A percentile compares a stretch with the other conserved stretches of the same genome.
Conservation (phyloP, 2,329 filamentous ascomycete species). For the Monosporascus ibericus region DNA sequence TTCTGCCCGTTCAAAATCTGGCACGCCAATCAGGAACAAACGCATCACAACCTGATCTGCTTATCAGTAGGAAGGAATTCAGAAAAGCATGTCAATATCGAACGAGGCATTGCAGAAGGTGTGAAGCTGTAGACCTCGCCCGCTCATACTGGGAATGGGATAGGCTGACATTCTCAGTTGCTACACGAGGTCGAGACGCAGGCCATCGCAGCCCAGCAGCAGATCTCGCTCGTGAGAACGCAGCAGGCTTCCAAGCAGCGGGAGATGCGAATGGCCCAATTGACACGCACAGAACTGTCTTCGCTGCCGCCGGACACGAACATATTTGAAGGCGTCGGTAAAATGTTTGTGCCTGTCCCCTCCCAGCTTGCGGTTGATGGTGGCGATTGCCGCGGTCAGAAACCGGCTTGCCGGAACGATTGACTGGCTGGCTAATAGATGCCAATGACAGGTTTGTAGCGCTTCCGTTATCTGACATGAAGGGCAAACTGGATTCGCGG, state of each 20-base stretch:
- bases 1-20: no score
- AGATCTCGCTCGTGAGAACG: conserved; percentile 78
- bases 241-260: conserved; percentile 83
- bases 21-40: no score
- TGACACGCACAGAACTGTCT: conserved; percentile 80
- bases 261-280: conserved; percentile 79
- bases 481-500: conserved; percentile 70
- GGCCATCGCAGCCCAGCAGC: conserved; percentile 81
- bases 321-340: conserved; percentile 92
- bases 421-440: neutral
- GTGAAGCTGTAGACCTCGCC: conserved; percentile 8
- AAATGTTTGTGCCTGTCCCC: conserved; percentile 63
- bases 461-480: conserved; percentile 65
- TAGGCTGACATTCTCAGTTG: conserved; percentile 48
- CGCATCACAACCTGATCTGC: no score
- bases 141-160: conserved; percentile 2
- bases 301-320: conserved; percentile 68
- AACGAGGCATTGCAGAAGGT: conserved; percentile 95
- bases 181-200: conserved; percentile 92
- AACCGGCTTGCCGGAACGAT: neutral
- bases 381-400: no score
- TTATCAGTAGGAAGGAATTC: neutral
- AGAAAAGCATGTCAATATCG: conserved; percentile 71
- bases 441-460: conserved; percentile 69
- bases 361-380: neutral